A percentile compares a stretch with the other conserved stretches of the same genome.
Conservation (phyloP, 768 basidiomycete species). For the Steccherinum ochraceum region DNA sequence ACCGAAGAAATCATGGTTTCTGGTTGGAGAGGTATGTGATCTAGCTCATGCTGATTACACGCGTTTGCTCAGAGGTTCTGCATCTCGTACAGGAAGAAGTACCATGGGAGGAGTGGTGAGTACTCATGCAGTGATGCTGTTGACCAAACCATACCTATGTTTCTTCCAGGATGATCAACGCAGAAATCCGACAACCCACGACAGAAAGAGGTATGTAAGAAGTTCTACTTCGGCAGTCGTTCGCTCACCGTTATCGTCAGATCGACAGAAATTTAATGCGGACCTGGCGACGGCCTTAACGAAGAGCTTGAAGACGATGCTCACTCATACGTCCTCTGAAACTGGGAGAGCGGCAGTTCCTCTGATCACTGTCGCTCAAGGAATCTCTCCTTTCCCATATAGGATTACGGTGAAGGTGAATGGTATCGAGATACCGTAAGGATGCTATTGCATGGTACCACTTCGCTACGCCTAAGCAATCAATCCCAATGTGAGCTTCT, state of each 20-base stretch:
- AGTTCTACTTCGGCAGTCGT: not conserved
- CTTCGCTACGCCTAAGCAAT: too few relatives aligned
- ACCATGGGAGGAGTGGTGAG: conserved; percentile 83
- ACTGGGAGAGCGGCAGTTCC: conserved; percentile 70
- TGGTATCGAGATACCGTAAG: conserved; percentile 61
- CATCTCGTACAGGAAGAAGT: conserved; percentile 67
- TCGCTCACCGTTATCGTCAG: conserved; percentile 32
- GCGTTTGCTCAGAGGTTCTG: too few relatives aligned
- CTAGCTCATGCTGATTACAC: conserved; percentile 38
- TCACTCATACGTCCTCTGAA: conserved; percentile 75
- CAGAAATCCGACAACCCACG: conserved; percentile 69
- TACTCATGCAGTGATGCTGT: not conserved
- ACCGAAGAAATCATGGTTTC: conserved; percentile 74
- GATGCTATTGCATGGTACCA: too few relatives aligned
- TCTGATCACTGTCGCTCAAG: conserved; percentile 61
- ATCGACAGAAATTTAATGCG: conserved; percentile 46
- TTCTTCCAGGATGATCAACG: conserved; percentile 63
- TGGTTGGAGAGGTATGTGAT: conserved; percentile 18
- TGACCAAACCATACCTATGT: not conserved
- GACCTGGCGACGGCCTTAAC: conserved; percentile 58
- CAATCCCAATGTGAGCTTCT: too few relatives aligned
- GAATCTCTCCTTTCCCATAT: conserved; percentile 79
- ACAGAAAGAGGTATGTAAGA: conserved; percentile 46
- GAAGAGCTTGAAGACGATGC: conserved; percentile 63
- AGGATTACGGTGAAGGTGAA: conserved; percentile 64